phyloP scores from a whole-genome alignment of 2,329 filamentous ascomycete genomes.

The Beauveria sp. region DNA sequence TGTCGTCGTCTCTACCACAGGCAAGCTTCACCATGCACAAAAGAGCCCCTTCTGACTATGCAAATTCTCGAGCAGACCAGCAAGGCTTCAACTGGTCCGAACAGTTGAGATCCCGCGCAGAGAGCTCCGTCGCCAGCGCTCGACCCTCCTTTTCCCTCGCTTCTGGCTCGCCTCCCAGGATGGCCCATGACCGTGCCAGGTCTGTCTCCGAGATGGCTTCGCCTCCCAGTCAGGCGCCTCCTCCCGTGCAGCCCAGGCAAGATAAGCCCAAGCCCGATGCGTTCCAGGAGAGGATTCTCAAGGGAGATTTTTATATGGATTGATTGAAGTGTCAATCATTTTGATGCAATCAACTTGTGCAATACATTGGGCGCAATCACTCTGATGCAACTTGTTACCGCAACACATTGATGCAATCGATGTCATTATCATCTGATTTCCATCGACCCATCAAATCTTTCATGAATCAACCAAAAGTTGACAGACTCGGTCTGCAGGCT shows the following conservation, averaged over 20 bases:
- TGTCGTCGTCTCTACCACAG: constrained; percentile 35
- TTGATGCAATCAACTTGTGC: too few species aligned
- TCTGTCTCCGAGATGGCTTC: constrained; percentile 59
- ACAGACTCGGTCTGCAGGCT: neutral
- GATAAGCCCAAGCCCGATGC: constrained; percentile 67
- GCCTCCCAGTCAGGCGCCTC: constrained; percentile 44
- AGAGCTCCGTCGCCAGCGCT: constrained; percentile 60
- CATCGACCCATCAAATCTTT: neutral
- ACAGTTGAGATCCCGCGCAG: constrained; percentile 84
- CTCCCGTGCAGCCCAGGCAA: constrained; percentile 34
- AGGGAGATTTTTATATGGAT: constrained; percentile 98
- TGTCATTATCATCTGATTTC: neutral
- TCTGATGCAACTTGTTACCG: too few species aligned
- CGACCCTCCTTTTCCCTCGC: constrained; percentile 53
- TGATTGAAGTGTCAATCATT: constrained; percentile 31
- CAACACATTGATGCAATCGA: too few species aligned
- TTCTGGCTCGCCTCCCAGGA: constrained; percentile 30
- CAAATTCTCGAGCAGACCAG: constrained; percentile 62
- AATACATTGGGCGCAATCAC: too few species aligned
- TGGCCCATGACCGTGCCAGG: constrained; percentile 57
- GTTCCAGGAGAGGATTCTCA: constrained; percentile 93
- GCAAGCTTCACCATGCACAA: constrained; percentile 51
- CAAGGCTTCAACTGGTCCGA: constrained; percentile 92
- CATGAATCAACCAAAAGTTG: neutral
- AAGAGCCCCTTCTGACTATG: constrained; percentile 58